Evolutionary conservation across 257 asterid genomes (phyloP).

Genomic region (Echites panduratus): DNA sequence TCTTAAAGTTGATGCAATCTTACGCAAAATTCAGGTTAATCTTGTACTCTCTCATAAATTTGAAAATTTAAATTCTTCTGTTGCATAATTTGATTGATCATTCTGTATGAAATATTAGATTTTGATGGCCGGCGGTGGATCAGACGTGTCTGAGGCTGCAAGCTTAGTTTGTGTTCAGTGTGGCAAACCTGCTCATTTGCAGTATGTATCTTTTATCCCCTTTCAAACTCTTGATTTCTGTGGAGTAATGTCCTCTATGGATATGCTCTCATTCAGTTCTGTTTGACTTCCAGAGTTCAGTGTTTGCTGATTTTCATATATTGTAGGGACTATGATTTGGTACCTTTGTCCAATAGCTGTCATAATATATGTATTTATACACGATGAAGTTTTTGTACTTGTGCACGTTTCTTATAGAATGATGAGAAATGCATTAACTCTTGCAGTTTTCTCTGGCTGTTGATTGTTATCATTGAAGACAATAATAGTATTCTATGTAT

Average conservation of each 20-base stretch:
- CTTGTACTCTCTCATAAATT: neutral
- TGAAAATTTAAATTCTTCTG: neutral
- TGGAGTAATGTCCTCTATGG: neutral
- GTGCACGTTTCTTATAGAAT: neutral
- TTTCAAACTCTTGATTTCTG: neutral
- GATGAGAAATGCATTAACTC: neutral
- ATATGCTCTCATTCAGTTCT: neutral
- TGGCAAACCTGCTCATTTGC: conserved; percentile 81
- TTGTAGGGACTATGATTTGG: neutral
- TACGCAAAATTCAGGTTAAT: conserved; percentile 14
- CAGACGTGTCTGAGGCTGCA: conserved; percentile 48
- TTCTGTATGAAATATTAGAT: conserved; percentile 5
- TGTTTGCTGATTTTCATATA: neutral
- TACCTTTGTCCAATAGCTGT: neutral
- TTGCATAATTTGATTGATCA: neutral
- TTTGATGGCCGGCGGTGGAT: conserved; percentile 62
- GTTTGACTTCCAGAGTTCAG: neutral
- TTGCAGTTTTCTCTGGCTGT: neutral
- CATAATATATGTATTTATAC: neutral
- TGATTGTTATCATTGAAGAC: neutral
- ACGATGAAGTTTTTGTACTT: neutral
- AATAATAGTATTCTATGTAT: neutral
- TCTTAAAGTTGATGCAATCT: neutral
- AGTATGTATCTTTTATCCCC: conserved; percentile 43
- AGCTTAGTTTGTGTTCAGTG: conserved; percentile 66